phyloP scores from a whole-genome alignment of 768 basidiomycete genomes.

The Rhizopogon rudus region DNA sequence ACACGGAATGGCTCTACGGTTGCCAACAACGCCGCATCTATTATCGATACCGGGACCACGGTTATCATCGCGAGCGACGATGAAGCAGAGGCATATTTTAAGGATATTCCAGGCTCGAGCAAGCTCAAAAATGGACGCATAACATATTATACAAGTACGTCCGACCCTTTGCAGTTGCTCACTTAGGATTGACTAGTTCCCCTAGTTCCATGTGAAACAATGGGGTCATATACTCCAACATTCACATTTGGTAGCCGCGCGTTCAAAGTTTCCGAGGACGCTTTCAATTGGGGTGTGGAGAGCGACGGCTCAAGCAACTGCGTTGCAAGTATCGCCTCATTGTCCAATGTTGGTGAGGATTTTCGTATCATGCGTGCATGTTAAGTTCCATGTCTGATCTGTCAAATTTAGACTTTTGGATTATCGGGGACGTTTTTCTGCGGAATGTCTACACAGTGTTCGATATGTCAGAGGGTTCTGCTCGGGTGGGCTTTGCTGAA shows the following conservation, averaged over 20 bases:
- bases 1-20: constrained; percentile 11
- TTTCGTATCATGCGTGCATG: neutral
- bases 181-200: neutral
- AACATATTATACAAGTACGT: neutral
- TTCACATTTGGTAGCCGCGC: constrained; percentile 34
- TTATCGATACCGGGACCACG: constrained; percentile 31
- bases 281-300: constrained; percentile 39
- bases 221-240: constrained; percentile 22
- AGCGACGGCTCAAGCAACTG: constrained; percentile 27
- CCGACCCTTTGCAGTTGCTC: neutral
- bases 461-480: constrained; percentile 21
- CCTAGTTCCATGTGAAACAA: constrained; percentile 27
- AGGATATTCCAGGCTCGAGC: constrained; percentile 24
- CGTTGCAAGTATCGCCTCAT: constrained; percentile 30
- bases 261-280: constrained; percentile 31
- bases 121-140: no score
- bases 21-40: constrained; percentile 21
- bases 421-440: constrained; percentile 30
- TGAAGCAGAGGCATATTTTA: constrained; percentile 25
- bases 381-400: neutral
- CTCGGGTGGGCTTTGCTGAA: constrained; percentile 38
- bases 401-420: constrained; percentile 21
- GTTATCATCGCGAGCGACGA: constrained; percentile 21
- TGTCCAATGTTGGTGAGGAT: neutral
- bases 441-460: constrained; percentile 28